Conservation (phyloP, 164 flowering plant species). For the Taxillus chinensis region DNA sequence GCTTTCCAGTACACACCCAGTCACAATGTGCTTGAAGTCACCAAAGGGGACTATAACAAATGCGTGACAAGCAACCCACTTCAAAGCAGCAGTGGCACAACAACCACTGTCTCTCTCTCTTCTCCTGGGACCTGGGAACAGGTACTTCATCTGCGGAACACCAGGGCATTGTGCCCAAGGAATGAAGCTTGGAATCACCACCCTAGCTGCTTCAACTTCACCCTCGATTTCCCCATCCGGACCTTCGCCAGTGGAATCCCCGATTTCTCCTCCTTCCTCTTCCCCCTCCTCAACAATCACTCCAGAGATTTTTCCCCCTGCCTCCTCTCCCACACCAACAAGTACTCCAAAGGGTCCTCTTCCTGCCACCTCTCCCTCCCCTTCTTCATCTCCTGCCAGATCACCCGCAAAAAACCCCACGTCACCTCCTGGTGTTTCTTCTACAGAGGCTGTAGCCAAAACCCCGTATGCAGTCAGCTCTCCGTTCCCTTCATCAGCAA, state of each 20-base stretch:
- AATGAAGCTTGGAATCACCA: conserved; percentile 42
- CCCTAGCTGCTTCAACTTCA: conserved; percentile 22
- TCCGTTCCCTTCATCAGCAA: background rate
- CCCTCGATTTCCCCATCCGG: conserved; percentile 3
- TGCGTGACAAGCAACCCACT: conserved; percentile 36
- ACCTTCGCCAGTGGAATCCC: background rate
- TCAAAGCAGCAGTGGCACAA: conserved; percentile 18
- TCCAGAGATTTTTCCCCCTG: background rate
- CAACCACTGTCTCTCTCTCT: conserved; percentile 34
- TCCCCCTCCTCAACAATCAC: conserved; percentile 10
- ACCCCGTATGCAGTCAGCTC: background rate
- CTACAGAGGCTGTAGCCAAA: background rate
- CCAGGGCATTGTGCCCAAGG: conserved; percentile 46
- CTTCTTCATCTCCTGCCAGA: conserved; percentile 6
- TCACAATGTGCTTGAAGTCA: conserved; percentile 51
- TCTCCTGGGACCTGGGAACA: conserved; percentile 37
- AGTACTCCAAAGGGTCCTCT: background rate
- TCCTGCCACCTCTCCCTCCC: conserved; percentile 5
- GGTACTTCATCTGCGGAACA: conserved; percentile 65
- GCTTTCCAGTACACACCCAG: conserved; percentile 37
- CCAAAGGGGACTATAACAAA: conserved; percentile 32
- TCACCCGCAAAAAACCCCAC: background rate
- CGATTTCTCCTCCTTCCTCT: conserved; percentile 7
- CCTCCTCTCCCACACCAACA: conserved; percentile 2
- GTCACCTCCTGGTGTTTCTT: background rate